Evolutionary conservation across 2,329 filamentous ascomycete species (phyloP), one percentile per base, ranked within the genome.

Genomic region (Leptosphaerulina australis): DNA sequence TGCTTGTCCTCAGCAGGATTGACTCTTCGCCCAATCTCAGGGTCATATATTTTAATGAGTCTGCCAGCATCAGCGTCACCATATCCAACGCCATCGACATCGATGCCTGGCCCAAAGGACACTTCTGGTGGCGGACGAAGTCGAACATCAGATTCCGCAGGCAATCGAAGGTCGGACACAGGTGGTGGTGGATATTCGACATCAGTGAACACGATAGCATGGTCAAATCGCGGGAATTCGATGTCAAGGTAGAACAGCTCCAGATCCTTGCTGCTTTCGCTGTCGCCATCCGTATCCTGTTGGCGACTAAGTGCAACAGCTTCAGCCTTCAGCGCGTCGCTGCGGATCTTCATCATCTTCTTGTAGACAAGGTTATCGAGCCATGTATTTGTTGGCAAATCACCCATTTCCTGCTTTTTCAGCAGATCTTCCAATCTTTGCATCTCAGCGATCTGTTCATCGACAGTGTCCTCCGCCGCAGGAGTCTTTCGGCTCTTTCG

Each of bases 321-420:
- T 29, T 72, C 64, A 1, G 66, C 68, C 34, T 69, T 73, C 15
- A 73, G 58, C 8, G 72, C 71, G 29, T 77, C 74, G 24, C 66
- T 73, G 12, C 76, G 66, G 25, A 76, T 73, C 74, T 89, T 94
- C 75, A 96, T 93, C 52, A 96, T 87, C 41, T 88, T 88, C 30
- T 93, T 86, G 70, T 96, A 99, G 2, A 97, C 92, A 62, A 97
- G 82, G 66, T 94, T 90, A 71, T 99, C 94, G 33, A 99, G 82
- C 95, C 94, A 99, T 64, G 95, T 90, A 37, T 96, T 88, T 12
- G 91, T 85, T 0, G 90, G 86, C 20, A 99, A 93, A 70, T 99
- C 94, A 14, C 91, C 92, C 88, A 97, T 95, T 69, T 99, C 95
- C 68, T 97, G 94, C 74, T 96, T 96, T 75, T 99, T 99, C 69